These are phyloP conservation scores for Nematocida sp. DNA, from an alignment of 371 early-diverging fungal species.

Conservation along the genomic window DNA sequence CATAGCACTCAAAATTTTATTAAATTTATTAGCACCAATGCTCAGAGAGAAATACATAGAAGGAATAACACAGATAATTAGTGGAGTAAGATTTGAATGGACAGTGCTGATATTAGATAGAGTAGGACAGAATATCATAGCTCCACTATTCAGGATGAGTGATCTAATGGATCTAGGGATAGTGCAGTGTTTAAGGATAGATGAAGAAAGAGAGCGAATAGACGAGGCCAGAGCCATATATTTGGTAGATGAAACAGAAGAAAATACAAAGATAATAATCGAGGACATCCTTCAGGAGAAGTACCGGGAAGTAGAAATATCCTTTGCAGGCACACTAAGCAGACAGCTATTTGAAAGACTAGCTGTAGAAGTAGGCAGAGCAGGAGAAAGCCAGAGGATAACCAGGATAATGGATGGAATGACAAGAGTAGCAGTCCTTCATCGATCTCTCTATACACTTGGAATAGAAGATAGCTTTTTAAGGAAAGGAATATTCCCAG, in stretches of 20 bases:
- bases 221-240: slow-evolving; percentile 92
- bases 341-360: slow-evolving; percentile 82
- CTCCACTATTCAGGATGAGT: slow-evolving; percentile 85
- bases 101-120: slow-evolving; percentile 89
- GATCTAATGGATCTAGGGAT: slow-evolving; percentile 93
- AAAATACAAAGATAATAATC: slow-evolving; percentile 72
- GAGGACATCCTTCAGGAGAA: slow-evolving; percentile 78
- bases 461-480: slow-evolving; percentile 72
- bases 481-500: not conserved
- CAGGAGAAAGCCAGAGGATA: slow-evolving; percentile 47
- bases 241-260: slow-evolving; percentile 79
- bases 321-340: slow-evolving; percentile 78
- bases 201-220: slow-evolving; percentile 73
- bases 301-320: slow-evolving; percentile 85
- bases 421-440: slow-evolving; percentile 79
- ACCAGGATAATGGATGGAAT: slow-evolving; percentile 82
- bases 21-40: slow-evolving; percentile 51
- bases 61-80: slow-evolving; percentile 49
- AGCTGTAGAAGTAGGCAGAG: slow-evolving; percentile 67
- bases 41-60: slow-evolving; percentile 57
- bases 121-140: slow-evolving; percentile 82
- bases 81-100: slow-evolving; percentile 67
- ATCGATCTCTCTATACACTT: slow-evolving; percentile 84
- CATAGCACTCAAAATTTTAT: slow-evolving; percentile 18
- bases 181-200: slow-evolving; percentile 79